Evolutionary conservation across 768 basidiomycete genomes (phyloP), one percentile per base, ranked within the genome.

Genomic region (Suillus subaureus): DNA sequence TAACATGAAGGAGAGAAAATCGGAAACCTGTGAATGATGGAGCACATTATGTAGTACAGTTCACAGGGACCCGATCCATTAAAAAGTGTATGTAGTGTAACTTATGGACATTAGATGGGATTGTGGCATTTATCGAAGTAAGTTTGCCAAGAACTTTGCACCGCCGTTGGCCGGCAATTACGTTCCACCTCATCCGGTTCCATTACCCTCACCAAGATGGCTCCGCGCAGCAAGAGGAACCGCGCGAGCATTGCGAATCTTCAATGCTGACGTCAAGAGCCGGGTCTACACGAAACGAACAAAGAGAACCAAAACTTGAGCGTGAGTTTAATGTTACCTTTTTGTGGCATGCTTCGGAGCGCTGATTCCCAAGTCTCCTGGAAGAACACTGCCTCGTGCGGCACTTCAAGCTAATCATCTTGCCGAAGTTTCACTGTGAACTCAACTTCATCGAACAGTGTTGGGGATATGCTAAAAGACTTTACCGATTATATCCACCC

Each of bases 391-490:
- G 62, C n/a, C 11, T 12, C 7, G 45, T n/a, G 5, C 11, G 9
- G 11, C 9, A 12, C 9, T 47, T 47, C 45, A 47, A 47, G 45
- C n/a, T 11, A 4, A 47, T 47, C 0, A 47, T 47, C 21, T 12
- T 47, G n/a, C 45, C 11, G 4, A 47, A 47, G n/a, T 47, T 47
- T 23, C 45, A 47, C 45, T 47, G n/a, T 21, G 18, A 45, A 9
- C 43, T 45, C 18, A 45, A 45, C 43, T 45, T 45, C 21, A 45
- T 45, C 1, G n/a, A 47, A 47, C 45, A 47, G 5, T 47, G n/a
- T 23, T 47, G 45, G n/a, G n/a, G 45, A 23, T 68, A 67, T 47
- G 74, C 74, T 7, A 83, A 82, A 64, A 67, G 68, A 16, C 16
- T 43, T 1, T 82, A 82, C 67, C 70, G 75, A 2, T 21, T 64